Percentiles rank a stretch among this genome's conserved stretches.
These are phyloP conservation scores for Phalaenopsis hybrid DNA, from an alignment of 116 monocot species.

Conservation along the genomic window DNA sequence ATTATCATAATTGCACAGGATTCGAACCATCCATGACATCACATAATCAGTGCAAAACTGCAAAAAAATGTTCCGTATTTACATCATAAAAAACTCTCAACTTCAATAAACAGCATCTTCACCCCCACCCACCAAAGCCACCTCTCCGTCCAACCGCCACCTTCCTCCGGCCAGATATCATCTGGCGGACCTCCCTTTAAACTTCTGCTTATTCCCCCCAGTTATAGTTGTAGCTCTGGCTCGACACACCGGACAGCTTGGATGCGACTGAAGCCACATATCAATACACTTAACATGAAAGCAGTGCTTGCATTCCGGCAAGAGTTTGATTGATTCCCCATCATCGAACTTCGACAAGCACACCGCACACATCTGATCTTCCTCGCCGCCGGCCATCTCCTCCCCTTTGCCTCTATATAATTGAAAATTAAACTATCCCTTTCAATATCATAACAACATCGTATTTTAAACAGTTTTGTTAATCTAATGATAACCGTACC, in stretches of 20 bases:
- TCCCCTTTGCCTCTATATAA: not conserved
- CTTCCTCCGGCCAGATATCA: not conserved
- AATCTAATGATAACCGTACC: too few species aligned
- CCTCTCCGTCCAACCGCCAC: not conserved
- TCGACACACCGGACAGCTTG: conserved; percentile 14
- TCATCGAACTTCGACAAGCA: conserved; percentile 8
- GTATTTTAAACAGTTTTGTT: too few species aligned
- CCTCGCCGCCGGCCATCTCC: not conserved
- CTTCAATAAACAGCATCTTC: not conserved
- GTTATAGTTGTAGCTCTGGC: not conserved
- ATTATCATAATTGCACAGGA: too few species aligned
- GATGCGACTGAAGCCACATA: conserved; percentile 13
- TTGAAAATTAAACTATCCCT: not conserved
- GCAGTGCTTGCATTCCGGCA: conserved; percentile 9
- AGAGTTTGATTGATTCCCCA: not conserved
- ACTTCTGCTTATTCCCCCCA: not conserved
- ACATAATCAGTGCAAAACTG: too few species aligned
- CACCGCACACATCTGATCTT: conserved; percentile 2
- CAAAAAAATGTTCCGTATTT: too few species aligned
- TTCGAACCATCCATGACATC: too few species aligned
- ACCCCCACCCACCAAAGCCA: not conserved
- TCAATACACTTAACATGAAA: conserved; percentile 14
- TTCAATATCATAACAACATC: too few species aligned
- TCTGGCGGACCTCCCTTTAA: not conserved
- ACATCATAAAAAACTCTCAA: too few species aligned